A percentile compares a stretch with the other conserved stretches of the same genome.
phyloP scores from a whole-genome alignment of 2,329 filamentous ascomycete species.

The Calonectria multiphialidica region DNA sequence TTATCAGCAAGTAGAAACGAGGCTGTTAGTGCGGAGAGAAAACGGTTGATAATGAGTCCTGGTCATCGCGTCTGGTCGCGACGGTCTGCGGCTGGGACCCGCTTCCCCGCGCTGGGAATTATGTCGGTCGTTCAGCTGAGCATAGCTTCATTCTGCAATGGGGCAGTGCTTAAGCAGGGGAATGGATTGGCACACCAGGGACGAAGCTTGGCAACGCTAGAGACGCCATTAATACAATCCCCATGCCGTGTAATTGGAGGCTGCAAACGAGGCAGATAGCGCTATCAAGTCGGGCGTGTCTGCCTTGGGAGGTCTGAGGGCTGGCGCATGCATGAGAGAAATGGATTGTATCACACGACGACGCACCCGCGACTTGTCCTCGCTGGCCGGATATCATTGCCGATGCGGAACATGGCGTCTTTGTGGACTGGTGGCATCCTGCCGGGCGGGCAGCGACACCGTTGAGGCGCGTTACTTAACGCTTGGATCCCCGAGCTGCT shows the following conservation, averaged over 20 bases:
- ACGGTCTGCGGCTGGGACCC: neutral
- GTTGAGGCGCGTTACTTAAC: constrained; percentile 40
- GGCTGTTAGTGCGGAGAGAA: neutral
- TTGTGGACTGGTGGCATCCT: constrained; percentile 37
- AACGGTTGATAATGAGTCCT: neutral
- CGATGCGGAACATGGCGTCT: constrained; percentile 26
- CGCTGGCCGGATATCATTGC: constrained; percentile 18
- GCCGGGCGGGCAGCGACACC: constrained; percentile 19
- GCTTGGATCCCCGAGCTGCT: constrained; percentile 27
- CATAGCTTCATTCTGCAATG: constrained; percentile 30
- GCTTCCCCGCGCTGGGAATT: constrained; percentile 24
- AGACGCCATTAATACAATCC: constrained; percentile 25
- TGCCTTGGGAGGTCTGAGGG: constrained; percentile 23
- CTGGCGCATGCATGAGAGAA: constrained; percentile 18
- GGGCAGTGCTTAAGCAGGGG: constrained; percentile 40
- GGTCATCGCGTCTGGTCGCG: constrained; percentile 2
- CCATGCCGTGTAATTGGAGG: constrained; percentile 16
- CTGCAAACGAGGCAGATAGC: constrained; percentile 36
- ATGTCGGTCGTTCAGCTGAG: constrained; percentile 36
- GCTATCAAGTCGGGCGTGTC: constrained; percentile 22
- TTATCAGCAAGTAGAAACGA: constrained; percentile 3
- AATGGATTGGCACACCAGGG: constrained; percentile 25
- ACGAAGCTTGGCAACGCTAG: constrained; percentile 30
- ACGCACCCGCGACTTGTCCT: neutral
- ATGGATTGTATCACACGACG: constrained; percentile 31